These are phyloP conservation scores for Trametes sp. DNA, from an alignment of 1,284 basidiomycete genomes.

Conservation along the genomic window DNA sequence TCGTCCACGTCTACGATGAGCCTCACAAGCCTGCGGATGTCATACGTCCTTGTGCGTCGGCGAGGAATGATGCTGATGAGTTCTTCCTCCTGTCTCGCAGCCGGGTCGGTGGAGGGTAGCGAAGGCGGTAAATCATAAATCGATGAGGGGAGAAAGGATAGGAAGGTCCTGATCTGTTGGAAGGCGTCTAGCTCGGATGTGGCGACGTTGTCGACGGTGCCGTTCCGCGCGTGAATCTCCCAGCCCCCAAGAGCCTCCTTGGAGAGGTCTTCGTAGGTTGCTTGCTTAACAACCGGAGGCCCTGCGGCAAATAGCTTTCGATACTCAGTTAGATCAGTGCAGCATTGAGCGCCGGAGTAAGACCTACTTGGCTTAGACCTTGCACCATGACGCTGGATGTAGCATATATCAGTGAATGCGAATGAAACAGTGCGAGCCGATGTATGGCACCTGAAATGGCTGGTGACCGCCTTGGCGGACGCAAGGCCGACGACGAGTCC, in stretches of 20 bases:
- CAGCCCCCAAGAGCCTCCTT: constrained; percentile 52
- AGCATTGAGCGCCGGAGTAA: too few relatives aligned
- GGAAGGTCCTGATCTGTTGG: constrained; percentile 46
- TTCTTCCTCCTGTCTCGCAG: constrained; percentile 45
- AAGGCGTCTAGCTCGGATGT: constrained; percentile 50
- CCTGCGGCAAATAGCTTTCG: constrained; percentile 48
- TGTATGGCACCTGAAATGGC: constrained; percentile 43
- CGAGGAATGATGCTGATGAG: constrained; percentile 49
- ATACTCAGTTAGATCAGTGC: not conserved
- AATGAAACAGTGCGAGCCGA: not conserved
- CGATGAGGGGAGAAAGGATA: constrained; percentile 52
- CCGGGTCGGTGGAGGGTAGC: constrained; percentile 33
- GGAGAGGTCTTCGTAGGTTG: constrained; percentile 50
- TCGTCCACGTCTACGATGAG: constrained; percentile 44
- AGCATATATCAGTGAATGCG: not conserved
- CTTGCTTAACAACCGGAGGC: constrained; percentile 51
- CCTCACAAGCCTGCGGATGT: constrained; percentile 46
- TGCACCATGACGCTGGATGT: constrained; percentile 45
- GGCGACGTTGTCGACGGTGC: constrained; percentile 51
- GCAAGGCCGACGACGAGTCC: constrained; percentile 53
- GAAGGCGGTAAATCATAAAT: constrained; percentile 46
- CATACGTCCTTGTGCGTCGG: constrained; percentile 47
- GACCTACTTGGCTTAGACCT: constrained; percentile 40
- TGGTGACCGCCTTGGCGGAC: constrained; percentile 49
- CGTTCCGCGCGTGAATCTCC: constrained; percentile 51